phyloP scores from a whole-genome alignment of 1,139 yeast species.

The Nakaseomyces uthaithaninus region DNA sequence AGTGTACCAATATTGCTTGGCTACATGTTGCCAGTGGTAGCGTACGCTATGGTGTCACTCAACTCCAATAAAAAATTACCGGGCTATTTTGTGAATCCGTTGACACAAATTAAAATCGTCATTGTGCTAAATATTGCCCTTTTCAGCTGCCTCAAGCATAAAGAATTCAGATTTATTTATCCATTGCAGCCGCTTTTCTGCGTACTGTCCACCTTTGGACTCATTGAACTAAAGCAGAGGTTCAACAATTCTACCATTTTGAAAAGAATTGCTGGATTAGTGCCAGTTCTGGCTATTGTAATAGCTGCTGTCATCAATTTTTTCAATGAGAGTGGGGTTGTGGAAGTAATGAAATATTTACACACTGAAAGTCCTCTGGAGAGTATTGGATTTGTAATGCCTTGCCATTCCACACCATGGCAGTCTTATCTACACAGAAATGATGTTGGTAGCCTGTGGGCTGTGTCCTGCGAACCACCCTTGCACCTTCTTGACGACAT shows the following conservation, averaged over 20 bases:
- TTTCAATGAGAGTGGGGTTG: constrained; percentile 78
- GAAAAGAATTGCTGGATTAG: constrained; percentile 11
- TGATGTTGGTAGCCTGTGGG: constrained; percentile 51
- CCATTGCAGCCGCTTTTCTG: constrained; percentile 75
- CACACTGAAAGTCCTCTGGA: constrained; percentile 37
- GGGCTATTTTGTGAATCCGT: constrained; percentile 12
- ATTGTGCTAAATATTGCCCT: constrained; percentile 39
- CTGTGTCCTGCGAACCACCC: constrained; percentile 90
- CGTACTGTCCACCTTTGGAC: constrained; percentile 35
- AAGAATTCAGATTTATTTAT: constrained; percentile 85
- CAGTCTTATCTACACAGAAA: constrained; percentile 70
- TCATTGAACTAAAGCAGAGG: constrained; percentile 11
- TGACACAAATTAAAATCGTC: constrained; percentile 25
- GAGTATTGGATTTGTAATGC: constrained; percentile 74
- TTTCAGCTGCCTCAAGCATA: constrained; percentile 68
- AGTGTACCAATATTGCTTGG: constrained; percentile 71
- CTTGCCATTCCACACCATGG: constrained; percentile 98
- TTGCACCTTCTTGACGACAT: constrained; percentile 34
- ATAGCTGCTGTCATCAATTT: constrained; percentile 26
- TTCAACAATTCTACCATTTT: background rate
- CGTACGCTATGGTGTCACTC: constrained; percentile 34
- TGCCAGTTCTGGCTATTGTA: constrained; percentile 36
- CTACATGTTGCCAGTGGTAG: constrained; percentile 55
- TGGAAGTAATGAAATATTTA: constrained; percentile 53
- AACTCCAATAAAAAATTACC: constrained; percentile 6